phyloP scores from a whole-genome alignment of 2,329 filamentous ascomycete genomes.

The Ophiocordyceps camponoti-saundersi region DNA sequence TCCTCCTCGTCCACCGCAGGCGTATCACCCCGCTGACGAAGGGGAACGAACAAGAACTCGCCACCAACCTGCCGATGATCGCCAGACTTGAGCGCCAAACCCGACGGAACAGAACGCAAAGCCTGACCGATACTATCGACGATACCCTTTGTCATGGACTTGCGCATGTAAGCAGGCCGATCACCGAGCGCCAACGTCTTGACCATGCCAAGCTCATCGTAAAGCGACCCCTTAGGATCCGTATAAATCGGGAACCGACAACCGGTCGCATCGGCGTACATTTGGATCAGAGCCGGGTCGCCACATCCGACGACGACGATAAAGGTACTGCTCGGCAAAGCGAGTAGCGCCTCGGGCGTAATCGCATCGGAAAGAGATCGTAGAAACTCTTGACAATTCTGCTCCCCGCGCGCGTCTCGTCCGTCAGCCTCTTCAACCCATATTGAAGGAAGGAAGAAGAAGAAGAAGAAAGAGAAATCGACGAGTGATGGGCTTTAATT shows the following conservation, averaged over 20 bases:
- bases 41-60: conserved; percentile 59
- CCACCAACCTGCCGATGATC: conserved; percentile 55
- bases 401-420: neutral
- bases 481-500: no score
- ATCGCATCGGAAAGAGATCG: conserved; percentile 43
- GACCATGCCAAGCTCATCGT: conserved; percentile 51
- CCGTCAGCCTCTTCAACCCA: neutral
- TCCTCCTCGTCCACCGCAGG: conserved; percentile 14
- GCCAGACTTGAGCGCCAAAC: conserved; percentile 45
- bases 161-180: conserved; percentile 47
- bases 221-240: conserved; percentile 52
- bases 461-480: no score
- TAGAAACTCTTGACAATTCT: conserved; percentile 67
- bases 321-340: conserved; percentile 37
- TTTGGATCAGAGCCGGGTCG: conserved; percentile 46
- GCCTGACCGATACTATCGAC: conserved; percentile 39
- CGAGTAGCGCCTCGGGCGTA: conserved; percentile 29
- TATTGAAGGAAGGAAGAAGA: neutral
- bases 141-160: conserved; percentile 31
- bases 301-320: conserved; percentile 61
- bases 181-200: conserved; percentile 42
- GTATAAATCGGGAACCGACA: conserved; percentile 62
- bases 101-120: conserved; percentile 37
- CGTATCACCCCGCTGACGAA: conserved; percentile 17
- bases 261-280: conserved; percentile 44